Evolutionary conservation across 805 yeast species (phyloP), one percentile per base, ranked within the genome.

Genomic region (Nakazawaea populi): DNA sequence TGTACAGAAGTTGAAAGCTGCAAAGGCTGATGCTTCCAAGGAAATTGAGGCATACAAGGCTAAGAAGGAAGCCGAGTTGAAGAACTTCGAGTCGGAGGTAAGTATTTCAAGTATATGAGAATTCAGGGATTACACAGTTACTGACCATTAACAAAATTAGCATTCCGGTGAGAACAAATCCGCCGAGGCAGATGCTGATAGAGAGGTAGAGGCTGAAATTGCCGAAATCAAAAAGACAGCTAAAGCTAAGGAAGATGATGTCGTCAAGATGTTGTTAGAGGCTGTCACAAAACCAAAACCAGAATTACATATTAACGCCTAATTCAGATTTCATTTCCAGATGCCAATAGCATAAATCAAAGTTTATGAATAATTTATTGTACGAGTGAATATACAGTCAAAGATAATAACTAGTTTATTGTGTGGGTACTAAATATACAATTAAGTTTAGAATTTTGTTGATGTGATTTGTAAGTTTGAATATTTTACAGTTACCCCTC

Each of bases 41-140:
- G 99, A 94, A 70, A 89, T 94, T 61, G 87, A 83, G 57, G 84
- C 82, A 51, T 94, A 94, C 79, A 91, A 88, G 76, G 67, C 75
- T 47, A 79, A 83, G 66, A 92, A 91, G 74, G 97, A 91, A 56
- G 73, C 71, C 45, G 97, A 92, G 70, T 81, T 92, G 70, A 77
- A 80, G 64, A 72, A 80, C 56, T 84, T 76, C 62, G 94, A 89
- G 67, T 70, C 76, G 40, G 82, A 83, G 61, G 74, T 69, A 59
- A 28, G 71, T 60, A 38, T 18, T 18, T 18, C 24, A 18, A 18
- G 24, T 2, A 18, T 18, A 18, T 18, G 24, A 18, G 24, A 18
- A 18, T 18, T 18, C 24, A 18, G 24, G 3, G 24, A 18, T n/a
- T n/a, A n/a, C n/a, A n/a, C 10, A 12, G 5, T 9, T 39, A 41